Conservation (phyloP, 1,284 basidiomycete species). For the Ustilago loliicola region DNA sequence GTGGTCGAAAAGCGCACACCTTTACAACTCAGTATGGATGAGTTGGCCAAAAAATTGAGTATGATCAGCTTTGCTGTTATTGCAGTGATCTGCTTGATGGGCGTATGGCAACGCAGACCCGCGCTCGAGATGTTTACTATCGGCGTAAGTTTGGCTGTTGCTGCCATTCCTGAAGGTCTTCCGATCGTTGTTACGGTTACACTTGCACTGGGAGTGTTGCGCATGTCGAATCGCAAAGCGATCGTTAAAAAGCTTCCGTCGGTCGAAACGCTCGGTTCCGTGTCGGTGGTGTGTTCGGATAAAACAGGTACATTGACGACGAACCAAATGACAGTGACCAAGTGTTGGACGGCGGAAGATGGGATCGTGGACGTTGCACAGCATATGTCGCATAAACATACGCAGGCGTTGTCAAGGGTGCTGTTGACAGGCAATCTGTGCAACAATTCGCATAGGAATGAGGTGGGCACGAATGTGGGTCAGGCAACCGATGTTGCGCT, state of each 20-base stretch:
- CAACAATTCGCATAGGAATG: conserved; percentile 77
- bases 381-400: conserved; percentile 60
- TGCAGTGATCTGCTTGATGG: conserved; percentile 91
- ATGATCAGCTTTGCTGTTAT: conserved; percentile 92
- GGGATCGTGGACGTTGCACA: conserved; percentile 75
- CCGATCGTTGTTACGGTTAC: conserved; percentile 98
- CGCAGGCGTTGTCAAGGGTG: conserved; percentile 79
- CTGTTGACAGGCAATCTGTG: conserved; percentile 74
- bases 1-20: conserved; percentile 94
- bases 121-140: conserved; percentile 99
- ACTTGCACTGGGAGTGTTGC: conserved; percentile 89
- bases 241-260: conserved; percentile 97
- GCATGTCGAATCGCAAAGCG: conserved; percentile 93
- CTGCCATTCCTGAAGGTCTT: conserved; percentile 95
- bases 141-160: conserved; percentile 95
- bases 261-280: conserved; percentile 92
- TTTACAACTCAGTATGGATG: conserved; percentile 94
- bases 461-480: conserved; percentile 82
- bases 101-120: conserved; percentile 84
- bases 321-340: conserved; percentile 94
- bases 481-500: conserved; percentile 95
- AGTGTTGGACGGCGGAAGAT: conserved; percentile 88
- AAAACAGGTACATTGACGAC: conserved; percentile 97
- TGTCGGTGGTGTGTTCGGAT: conserved; percentile 96
- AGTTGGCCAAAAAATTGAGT: conserved; percentile 91